Percentiles rank a stretch among this genome's conserved stretches.
phyloP scores from a whole-genome alignment of 2,329 filamentous ascomycete genomes.

The Curvularia verruculosa region DNA sequence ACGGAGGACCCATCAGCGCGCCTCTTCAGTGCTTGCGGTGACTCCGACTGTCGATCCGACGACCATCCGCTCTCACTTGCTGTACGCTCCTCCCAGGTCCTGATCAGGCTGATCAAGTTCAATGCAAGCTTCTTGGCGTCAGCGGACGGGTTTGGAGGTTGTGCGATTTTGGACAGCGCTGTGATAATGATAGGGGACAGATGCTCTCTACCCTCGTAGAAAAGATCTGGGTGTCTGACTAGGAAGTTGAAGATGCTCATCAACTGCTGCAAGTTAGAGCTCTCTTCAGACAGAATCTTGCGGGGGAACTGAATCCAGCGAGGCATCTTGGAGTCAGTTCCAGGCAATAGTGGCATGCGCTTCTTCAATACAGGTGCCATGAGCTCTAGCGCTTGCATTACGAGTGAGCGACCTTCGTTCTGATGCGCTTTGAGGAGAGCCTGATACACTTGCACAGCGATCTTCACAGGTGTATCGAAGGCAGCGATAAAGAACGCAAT shows the following conservation, averaged over 20 bases:
- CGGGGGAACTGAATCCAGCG: slow-evolving; percentile 90
- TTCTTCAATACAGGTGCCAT: slow-evolving; percentile 94
- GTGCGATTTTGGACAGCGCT: slow-evolving; percentile 85
- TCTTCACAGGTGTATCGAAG: slow-evolving; percentile 95
- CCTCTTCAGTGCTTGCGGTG: slow-evolving; percentile 73
- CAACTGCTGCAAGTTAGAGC: slow-evolving; percentile 92
- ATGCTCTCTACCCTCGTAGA: slow-evolving; percentile 93
- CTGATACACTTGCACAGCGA: slow-evolving; percentile 92
- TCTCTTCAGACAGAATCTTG: slow-evolving; percentile 90
- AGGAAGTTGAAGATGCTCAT: slow-evolving; percentile 98
- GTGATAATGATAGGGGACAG: slow-evolving; percentile 88
- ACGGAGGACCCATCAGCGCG: slow-evolving; percentile 71
- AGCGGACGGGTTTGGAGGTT: slow-evolving; percentile 80
- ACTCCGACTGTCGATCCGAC: slow-evolving; percentile 63
- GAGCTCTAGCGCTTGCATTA: slow-evolving; percentile 92
- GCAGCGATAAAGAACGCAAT: slow-evolving; percentile 98
- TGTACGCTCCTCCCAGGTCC: slow-evolving; percentile 88
- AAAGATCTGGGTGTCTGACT: slow-evolving; percentile 87
- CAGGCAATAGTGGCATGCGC: slow-evolving; percentile 64
- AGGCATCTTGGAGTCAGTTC: slow-evolving; percentile 73
- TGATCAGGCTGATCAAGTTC: slow-evolving; percentile 88
- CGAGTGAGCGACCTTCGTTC: slow-evolving; percentile 88
- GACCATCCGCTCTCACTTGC: slow-evolving; percentile 61
- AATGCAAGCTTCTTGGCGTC: slow-evolving; percentile 91
- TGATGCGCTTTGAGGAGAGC: slow-evolving; percentile 91